phyloP scores from a whole-genome alignment of 352 stramenopile species.

The Phytophthora syringae region DNA sequence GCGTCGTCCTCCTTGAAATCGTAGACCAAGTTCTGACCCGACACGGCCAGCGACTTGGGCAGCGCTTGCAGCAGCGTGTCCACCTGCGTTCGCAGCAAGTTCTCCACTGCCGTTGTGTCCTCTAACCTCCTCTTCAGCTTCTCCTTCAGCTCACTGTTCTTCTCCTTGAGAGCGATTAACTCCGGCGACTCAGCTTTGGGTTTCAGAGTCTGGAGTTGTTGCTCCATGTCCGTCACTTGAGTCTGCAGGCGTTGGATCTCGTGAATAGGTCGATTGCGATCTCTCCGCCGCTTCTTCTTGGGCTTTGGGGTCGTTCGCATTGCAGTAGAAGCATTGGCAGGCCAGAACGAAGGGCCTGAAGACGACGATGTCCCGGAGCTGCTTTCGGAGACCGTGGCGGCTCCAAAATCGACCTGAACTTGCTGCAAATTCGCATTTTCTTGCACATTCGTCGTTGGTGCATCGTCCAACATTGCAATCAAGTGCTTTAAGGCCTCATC shows the following conservation, averaged over 20 bases:
- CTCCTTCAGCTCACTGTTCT: slow-evolving; percentile 15
- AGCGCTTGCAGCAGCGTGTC: slow-evolving; percentile 24
- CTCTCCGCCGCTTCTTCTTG: slow-evolving; percentile 29
- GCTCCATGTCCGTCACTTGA: slow-evolving; percentile 28
- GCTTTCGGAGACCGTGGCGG: not conserved
- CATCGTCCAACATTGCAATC: not conserved
- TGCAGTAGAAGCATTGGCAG: slow-evolving; percentile 4
- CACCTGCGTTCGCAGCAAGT: slow-evolving; percentile 22
- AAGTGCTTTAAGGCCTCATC: slow-evolving; percentile 1
- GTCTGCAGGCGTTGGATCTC: slow-evolving; percentile 28
- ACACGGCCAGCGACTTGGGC: slow-evolving; percentile 22
- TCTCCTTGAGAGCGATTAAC: slow-evolving; percentile 3
- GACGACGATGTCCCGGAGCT: not conserved
- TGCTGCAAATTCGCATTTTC: not conserved
- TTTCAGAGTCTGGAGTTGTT: slow-evolving; percentile 7
- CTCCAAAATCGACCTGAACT: not conserved
- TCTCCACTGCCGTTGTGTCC: slow-evolving; percentile 2
- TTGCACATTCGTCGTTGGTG: not conserved
- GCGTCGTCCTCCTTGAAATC: slow-evolving; percentile 21
- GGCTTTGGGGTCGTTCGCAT: slow-evolving; percentile 1
- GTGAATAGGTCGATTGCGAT: slow-evolving; percentile 32
- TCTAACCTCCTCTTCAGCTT: slow-evolving; percentile 13
- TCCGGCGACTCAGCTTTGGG: not conserved
- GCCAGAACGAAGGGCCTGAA: slow-evolving; percentile 25
- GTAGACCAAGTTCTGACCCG: slow-evolving; percentile 24